phyloP scores from a whole-genome alignment of 2,329 filamentous ascomycete genomes.

The Lecanicillium sp. region DNA sequence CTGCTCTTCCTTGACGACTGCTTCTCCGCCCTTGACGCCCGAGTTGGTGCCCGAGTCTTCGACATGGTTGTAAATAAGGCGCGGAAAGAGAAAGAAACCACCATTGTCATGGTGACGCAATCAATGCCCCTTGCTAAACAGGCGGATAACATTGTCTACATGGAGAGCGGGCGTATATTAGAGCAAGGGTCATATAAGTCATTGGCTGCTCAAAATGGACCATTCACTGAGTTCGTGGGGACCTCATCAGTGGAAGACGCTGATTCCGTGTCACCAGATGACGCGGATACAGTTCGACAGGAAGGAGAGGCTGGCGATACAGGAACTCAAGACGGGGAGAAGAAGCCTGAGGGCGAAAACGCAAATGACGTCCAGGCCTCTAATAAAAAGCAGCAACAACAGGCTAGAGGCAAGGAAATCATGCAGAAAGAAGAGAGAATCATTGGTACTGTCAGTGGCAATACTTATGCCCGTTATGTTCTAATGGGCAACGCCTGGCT shows the following conservation, averaged over 20 bases:
- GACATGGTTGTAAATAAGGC: constrained; percentile 89
- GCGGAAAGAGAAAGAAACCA: constrained; percentile 81
- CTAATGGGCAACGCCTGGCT: constrained; percentile 63
- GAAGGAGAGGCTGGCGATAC: constrained; percentile 40
- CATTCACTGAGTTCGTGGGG: constrained; percentile 78
- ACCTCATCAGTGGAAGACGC: constrained; percentile 70
- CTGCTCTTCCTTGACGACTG: constrained; percentile 64
- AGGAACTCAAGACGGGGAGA: constrained; percentile 32
- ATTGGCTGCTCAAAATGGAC: constrained; percentile 69
- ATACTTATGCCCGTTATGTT: constrained; percentile 71
- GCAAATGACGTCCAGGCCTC: constrained; percentile 18
- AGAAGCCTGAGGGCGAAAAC: constrained; percentile 8
- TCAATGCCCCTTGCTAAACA: constrained; percentile 87
- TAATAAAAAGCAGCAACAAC: constrained; percentile 50
- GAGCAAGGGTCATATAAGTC: constrained; percentile 85
- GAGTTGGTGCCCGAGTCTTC: constrained; percentile 71
- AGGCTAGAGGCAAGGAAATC: constrained; percentile 46
- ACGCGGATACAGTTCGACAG: too few relatives aligned
- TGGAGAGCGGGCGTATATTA: constrained; percentile 77
- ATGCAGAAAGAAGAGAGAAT: constrained; percentile 70
- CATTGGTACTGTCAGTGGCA: constrained; percentile 68
- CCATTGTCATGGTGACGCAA: constrained; percentile 84
- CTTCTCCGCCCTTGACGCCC: constrained; percentile 59
- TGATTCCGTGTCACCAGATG: too few relatives aligned
- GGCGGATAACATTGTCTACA: constrained; percentile 88